These are phyloP conservation scores for Candida silvicultrix DNA, from an alignment of 805 yeast genomes.

Conservation along the genomic window DNA sequence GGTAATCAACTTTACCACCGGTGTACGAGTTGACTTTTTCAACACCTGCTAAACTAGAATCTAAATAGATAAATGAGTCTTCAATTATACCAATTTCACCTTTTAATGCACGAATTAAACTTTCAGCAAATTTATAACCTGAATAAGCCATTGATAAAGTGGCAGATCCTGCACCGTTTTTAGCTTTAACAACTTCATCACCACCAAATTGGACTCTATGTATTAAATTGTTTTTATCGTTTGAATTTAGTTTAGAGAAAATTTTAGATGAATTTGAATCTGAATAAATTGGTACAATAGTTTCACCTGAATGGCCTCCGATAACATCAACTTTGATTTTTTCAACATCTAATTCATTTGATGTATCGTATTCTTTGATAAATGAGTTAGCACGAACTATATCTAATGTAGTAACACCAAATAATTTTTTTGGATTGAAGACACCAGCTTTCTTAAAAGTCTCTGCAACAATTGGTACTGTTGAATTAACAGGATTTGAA, in stretches of 20 bases:
- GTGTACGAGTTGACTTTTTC: conserved; percentile 35
- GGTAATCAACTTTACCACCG: conserved; percentile 31
- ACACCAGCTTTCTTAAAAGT: conserved; percentile 62
- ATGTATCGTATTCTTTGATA: conserved; percentile 59
- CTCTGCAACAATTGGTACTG: conserved; percentile 85
- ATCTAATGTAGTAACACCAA: conserved; percentile 89
- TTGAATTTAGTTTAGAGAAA: conserved; percentile 13
- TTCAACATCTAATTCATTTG: conserved; percentile 39
- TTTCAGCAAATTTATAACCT: conserved; percentile 73
- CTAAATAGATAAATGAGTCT: conserved; percentile 47
- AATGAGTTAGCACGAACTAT: conserved; percentile 77
- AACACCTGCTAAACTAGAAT: conserved; percentile 46
- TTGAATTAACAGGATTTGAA: conserved; percentile 91
- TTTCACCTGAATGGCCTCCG: conserved; percentile 95
- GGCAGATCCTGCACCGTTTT: conserved; percentile 92
- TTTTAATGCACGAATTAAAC: conserved; percentile 19
- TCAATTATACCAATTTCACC: conserved; percentile 34
- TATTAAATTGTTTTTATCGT: conserved; percentile 40
- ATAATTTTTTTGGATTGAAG: conserved; percentile 64
- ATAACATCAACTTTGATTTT: conserved; percentile 57
- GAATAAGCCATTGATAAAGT: conserved; percentile 96
- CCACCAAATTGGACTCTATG: conserved; percentile 95
- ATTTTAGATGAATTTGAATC: conserved; percentile 7
- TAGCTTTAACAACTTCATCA: conserved; percentile 94
- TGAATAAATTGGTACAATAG: conserved; percentile 73